Evolutionary conservation across 2,329 filamentous ascomycete genomes (phyloP).

Genomic region (Colletotrichum liaoningense): DNA sequence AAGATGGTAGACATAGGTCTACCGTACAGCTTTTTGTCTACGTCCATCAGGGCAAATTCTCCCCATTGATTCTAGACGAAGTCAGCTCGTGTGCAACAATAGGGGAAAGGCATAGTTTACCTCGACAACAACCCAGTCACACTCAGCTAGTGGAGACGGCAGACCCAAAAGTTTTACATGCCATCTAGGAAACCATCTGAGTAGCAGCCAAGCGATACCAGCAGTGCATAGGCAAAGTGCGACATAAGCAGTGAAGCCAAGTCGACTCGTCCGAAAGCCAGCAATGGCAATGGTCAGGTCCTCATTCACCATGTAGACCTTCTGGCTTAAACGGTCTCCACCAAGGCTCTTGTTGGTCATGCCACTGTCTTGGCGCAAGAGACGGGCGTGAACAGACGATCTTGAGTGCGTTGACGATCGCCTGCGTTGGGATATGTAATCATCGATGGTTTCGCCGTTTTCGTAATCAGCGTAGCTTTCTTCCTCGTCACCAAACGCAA

Average conservation of each 20-base stretch:
- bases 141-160: slow-evolving; percentile 75
- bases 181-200: slow-evolving; percentile 93
- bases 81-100: slow-evolving; percentile 11
- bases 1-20: slow-evolving; percentile 73
- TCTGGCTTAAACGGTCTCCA: slow-evolving; percentile 79
- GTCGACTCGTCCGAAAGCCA: slow-evolving; percentile 82
- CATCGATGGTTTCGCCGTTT: slow-evolving; percentile 54
- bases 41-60: slow-evolving; percentile 82
- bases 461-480: slow-evolving; percentile 52
- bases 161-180: slow-evolving; percentile 81
- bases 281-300: slow-evolving; percentile 94
- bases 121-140: slow-evolving; percentile 93
- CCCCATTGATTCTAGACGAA: slow-evolving; percentile 86
- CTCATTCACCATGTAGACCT: slow-evolving; percentile 92
- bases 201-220: slow-evolving; percentile 84
- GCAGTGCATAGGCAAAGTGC: slow-evolving; percentile 77
- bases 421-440: slow-evolving; percentile 66
- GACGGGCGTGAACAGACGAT: slow-evolving; percentile 68
- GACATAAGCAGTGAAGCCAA: slow-evolving; percentile 77
- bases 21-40: slow-evolving; percentile 67
- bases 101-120: slow-evolving; percentile 51
- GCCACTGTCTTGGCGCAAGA: slow-evolving; percentile 78
- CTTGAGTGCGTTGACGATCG: slow-evolving; percentile 72
- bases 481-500: slow-evolving; percentile 52
- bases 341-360: slow-evolving; percentile 75